Evolutionary conservation across 805 yeast species (phyloP).

Genomic region (Cyberlindnera maclurae): DNA sequence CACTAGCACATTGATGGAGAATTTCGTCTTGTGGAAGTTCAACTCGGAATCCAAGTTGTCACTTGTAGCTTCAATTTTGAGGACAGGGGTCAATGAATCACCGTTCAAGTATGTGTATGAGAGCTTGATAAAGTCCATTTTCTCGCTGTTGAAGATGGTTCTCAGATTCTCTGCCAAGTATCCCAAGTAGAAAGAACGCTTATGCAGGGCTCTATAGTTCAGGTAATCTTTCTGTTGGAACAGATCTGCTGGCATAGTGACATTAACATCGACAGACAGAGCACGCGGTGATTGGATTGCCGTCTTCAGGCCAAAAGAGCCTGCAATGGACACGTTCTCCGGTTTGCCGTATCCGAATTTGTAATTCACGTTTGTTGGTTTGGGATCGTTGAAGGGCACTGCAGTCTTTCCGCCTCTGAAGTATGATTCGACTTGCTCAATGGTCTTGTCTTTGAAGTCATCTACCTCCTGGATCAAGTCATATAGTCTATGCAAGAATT

Average conservation of each 20-base stretch:
- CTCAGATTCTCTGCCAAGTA: slow-evolving; percentile 63
- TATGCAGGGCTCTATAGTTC: slow-evolving; percentile 84
- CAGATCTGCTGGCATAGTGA: slow-evolving; percentile 71
- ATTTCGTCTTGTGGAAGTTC: slow-evolving; percentile 63
- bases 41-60: slow-evolving; percentile 36
- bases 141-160: slow-evolving; percentile 43
- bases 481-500: slow-evolving; percentile 66
- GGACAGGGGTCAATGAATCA: slow-evolving; percentile 69
- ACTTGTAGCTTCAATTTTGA: slow-evolving; percentile 53
- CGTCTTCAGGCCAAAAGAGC: slow-evolving; percentile 84
- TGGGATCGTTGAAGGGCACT: slow-evolving; percentile 88
- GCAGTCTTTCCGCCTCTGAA: slow-evolving; percentile 46
- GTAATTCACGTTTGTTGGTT: slow-evolving; percentile 67
- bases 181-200: slow-evolving; percentile 82
- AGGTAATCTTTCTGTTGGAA: slow-evolving; percentile 85
- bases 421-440: slow-evolving; percentile 52
- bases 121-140: slow-evolving; percentile 40
- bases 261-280: slow-evolving; percentile 66
- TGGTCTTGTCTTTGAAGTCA: slow-evolving; percentile 39
- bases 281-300: slow-evolving; percentile 60
- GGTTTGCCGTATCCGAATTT: slow-evolving; percentile 67
- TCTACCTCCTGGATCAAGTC: slow-evolving; percentile 62
- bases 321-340: slow-evolving; percentile 68
- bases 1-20: slow-evolving; percentile 62
- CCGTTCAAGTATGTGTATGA: slow-evolving; percentile 69